phyloP scores from a whole-genome alignment of 2,329 filamentous ascomycete species.

The Ascochyta koolunga region DNA sequence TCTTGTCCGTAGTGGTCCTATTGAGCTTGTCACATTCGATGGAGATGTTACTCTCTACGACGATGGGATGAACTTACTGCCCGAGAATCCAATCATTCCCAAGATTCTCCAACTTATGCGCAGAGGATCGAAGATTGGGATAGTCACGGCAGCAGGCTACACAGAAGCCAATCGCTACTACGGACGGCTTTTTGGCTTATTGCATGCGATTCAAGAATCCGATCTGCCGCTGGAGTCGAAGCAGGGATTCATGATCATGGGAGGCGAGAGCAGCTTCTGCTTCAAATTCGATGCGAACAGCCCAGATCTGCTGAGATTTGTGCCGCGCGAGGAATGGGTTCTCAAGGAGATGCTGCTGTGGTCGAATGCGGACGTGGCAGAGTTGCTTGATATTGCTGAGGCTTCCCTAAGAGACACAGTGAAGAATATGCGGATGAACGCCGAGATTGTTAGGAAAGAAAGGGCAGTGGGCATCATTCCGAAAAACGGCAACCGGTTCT shows the following conservation, averaged over 20 bases:
- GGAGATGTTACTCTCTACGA: slow-evolving; percentile 94
- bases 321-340: slow-evolving; percentile 70
- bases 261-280: slow-evolving; percentile 94
- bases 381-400: slow-evolving; percentile 89
- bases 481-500: slow-evolving; percentile 69
- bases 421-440: slow-evolving; percentile 77
- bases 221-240: slow-evolving; percentile 70
- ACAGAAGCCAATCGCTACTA: slow-evolving; percentile 87
- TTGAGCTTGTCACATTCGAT: slow-evolving; percentile 93
- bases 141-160: slow-evolving; percentile 96
- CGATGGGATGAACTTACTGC: slow-evolving; percentile 77
- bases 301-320: slow-evolving; percentile 70
- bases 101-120: slow-evolving; percentile 73
- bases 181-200: slow-evolving; percentile 80
- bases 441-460: slow-evolving; percentile 83
- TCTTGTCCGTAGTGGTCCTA: slow-evolving; percentile 72
- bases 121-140: slow-evolving; percentile 83
- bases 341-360: slow-evolving; percentile 78
- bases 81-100: slow-evolving; percentile 76
- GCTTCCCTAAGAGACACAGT: slow-evolving; percentile 82
- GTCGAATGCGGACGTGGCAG: slow-evolving; percentile 76
- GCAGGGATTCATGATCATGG: slow-evolving; percentile 85
- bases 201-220: slow-evolving; percentile 75
- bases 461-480: slow-evolving; percentile 64
- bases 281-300: slow-evolving; percentile 75